Conservation (phyloP, 169 alveolate genomes). For the Perkinsus marinus region DNA sequence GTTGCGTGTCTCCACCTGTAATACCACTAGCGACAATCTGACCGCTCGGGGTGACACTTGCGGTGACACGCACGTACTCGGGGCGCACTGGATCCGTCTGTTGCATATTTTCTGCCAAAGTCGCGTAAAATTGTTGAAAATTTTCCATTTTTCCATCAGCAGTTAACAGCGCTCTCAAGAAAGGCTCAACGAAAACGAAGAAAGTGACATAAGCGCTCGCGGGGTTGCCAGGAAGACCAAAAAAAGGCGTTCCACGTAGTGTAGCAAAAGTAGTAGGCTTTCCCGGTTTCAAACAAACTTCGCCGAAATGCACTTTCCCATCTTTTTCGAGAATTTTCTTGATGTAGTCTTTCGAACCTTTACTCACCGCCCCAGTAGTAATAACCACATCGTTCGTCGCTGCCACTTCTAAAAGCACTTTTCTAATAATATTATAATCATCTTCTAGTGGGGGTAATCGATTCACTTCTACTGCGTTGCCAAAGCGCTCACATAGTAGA, state of each 20-base stretch:
- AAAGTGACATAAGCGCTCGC: conserved; percentile 32
- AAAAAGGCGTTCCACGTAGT: conserved; percentile 9
- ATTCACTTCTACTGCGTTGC: neutral
- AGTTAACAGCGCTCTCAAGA: conserved; percentile 9
- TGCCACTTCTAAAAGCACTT: neutral
- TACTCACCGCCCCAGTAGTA: conserved; percentile 42
- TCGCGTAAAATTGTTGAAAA: neutral
- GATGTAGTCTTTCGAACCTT: conserved; percentile 35
- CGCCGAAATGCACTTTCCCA: conserved; percentile 33
- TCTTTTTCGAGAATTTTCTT: conserved; percentile 26
- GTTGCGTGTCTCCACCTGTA: conserved; percentile 25
- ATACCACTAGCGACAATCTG: conserved; percentile 10
- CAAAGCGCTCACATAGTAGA: neutral
- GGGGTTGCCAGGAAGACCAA: conserved; percentile 46
- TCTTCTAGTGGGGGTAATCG: neutral
- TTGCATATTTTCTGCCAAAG: neutral
- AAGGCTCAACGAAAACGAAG: conserved; percentile 15
- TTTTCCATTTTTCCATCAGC: conserved; percentile 1
- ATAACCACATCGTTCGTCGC: conserved; percentile 17
- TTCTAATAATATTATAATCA: neutral
- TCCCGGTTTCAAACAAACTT: conserved; percentile 45
- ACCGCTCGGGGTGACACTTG: neutral
- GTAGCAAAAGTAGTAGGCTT: conserved; percentile 36
- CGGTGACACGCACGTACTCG: conserved; percentile 35
- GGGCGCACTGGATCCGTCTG: conserved; percentile 35